Evolutionary conservation across 257 asterid genomes (phyloP).

Genomic region (Fraxinus americana): DNA sequence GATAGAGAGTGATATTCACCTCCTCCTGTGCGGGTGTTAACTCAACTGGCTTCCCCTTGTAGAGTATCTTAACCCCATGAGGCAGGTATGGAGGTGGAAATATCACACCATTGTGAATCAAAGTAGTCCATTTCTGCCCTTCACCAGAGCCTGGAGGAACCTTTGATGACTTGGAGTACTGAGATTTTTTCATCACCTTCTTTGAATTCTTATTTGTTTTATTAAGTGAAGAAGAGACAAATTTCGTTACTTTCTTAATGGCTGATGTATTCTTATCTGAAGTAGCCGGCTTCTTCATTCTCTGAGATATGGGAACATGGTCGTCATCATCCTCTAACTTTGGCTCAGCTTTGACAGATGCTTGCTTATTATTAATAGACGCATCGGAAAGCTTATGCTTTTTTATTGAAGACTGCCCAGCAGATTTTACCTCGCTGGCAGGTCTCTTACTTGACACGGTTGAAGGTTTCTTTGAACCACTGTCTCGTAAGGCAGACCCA

Average conservation of each 20-base stretch:
- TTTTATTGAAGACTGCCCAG: conserved; percentile 49
- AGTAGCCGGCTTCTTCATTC: conserved; percentile 52
- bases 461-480: conserved; percentile 43
- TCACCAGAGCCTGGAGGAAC: conserved; percentile 91
- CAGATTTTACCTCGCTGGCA: conserved; percentile 48
- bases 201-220: conserved; percentile 50
- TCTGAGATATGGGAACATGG: conserved; percentile 67
- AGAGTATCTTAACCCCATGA: conserved; percentile 90
- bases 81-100: conserved; percentile 96
- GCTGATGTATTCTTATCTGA: conserved; percentile 51
- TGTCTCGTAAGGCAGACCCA: conserved; percentile 56
- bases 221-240: conserved; percentile 45
- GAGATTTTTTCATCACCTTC: conserved; percentile 56
- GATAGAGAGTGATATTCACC: conserved; percentile 41
- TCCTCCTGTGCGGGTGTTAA: conserved; percentile 95
- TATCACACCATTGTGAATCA: conserved; percentile 92
- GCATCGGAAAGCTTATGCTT: conserved; percentile 67
- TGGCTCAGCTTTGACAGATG: conserved; percentile 54
- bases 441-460: conserved; percentile 66
- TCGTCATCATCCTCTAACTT: conserved; percentile 75
- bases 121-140: conserved; percentile 95
- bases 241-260: conserved; percentile 43
- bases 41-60: conserved; percentile 79
- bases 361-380: conserved; percentile 39
- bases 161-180: conserved; percentile 76